Percentiles rank a stretch among this genome's conserved stretches.
Evolutionary conservation across 192 early-diverging fungal genomes (phyloP).

Genomic region (Lobosporangium transversale): DNA sequence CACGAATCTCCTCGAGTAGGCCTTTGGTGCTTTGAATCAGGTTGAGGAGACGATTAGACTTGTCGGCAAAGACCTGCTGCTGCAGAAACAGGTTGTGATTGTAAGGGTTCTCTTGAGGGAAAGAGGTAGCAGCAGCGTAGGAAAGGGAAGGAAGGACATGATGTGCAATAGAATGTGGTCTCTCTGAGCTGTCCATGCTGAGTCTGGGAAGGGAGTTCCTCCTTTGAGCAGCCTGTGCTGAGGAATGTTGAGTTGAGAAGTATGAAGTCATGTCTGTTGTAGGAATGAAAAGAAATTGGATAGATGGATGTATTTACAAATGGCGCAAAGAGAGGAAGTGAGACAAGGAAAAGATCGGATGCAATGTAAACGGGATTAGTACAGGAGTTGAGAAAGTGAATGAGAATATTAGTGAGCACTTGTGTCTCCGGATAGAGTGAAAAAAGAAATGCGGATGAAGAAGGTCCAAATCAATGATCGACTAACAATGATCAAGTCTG

Average conservation of each 20-base stretch:
- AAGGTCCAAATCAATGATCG: too few species aligned
- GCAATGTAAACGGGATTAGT: neutral
- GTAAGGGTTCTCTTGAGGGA: slow-evolving; percentile 39
- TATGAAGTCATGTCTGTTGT: slow-evolving; percentile 42
- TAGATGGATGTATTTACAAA: neutral
- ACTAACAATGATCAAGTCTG: too few species aligned
- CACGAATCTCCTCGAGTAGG: slow-evolving; percentile 74
- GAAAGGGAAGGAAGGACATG: slow-evolving; percentile 50
- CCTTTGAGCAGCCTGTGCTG: slow-evolving; percentile 22
- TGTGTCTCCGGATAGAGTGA: too few species aligned
- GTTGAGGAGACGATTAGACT: slow-evolving; percentile 73
- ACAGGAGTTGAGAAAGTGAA: neutral
- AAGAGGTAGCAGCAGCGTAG: slow-evolving; percentile 25
- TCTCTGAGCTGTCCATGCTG: slow-evolving; percentile 32
- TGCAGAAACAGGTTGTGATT: slow-evolving; percentile 55
- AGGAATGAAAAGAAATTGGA: neutral
- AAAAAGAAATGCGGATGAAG: too few species aligned
- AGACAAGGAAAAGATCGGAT: neutral
- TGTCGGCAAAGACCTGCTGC: slow-evolving; percentile 79
- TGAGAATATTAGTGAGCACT: neutral
- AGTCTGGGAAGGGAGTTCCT: slow-evolving; percentile 43
- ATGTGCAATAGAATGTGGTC: slow-evolving; percentile 15
- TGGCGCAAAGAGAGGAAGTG: neutral
- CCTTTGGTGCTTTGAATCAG: slow-evolving; percentile 72
- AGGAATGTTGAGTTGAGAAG: slow-evolving; percentile 38